Evolutionary conservation across 148 eudicot genomes (phyloP).

Genomic region (Nepenthes mirabilis): DNA sequence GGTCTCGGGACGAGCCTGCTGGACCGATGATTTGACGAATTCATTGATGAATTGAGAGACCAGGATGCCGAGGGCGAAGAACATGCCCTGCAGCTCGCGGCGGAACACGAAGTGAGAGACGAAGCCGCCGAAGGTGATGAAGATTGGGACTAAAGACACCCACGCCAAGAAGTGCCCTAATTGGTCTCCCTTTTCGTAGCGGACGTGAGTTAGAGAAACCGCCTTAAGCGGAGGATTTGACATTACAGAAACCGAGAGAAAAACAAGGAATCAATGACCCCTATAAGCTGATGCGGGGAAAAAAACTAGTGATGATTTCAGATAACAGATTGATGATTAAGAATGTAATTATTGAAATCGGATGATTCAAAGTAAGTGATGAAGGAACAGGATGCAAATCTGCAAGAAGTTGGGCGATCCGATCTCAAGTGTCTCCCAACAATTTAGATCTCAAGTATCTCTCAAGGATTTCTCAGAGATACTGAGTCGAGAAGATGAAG

Average conservation of each 20-base stretch:
- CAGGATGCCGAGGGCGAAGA: slow-evolving; percentile 54
- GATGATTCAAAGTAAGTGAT: too few relatives aligned
- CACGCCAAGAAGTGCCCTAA: slow-evolving; percentile 74
- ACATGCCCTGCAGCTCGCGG: slow-evolving; percentile 69
- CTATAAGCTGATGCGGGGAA: too few relatives aligned
- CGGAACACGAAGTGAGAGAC: slow-evolving; percentile 71
- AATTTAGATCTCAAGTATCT: too few relatives aligned
- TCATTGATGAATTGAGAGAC: slow-evolving; percentile 72
- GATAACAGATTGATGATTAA: too few relatives aligned
- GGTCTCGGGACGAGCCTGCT: slow-evolving; percentile 71
- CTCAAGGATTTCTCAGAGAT: too few relatives aligned
- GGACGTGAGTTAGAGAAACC: slow-evolving; percentile 77
- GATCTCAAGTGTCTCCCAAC: too few relatives aligned
- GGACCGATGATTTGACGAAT: slow-evolving; percentile 46
- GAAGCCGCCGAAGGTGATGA: slow-evolving; percentile 78
- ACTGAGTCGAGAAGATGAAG: too few relatives aligned
- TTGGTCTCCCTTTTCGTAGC: slow-evolving; percentile 66
- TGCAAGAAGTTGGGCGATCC: too few relatives aligned
- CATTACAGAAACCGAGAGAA: slow-evolving; percentile 5
- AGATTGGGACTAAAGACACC: slow-evolving; percentile 75
- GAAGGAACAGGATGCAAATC: too few relatives aligned
- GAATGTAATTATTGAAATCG: too few relatives aligned
- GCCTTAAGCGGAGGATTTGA: slow-evolving; percentile 39
- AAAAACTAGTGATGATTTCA: too few relatives aligned
- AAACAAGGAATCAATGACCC: too few relatives aligned